phyloP scores from a whole-genome alignment of 345 rosid species.

The Hibiscus syriacus region DNA sequence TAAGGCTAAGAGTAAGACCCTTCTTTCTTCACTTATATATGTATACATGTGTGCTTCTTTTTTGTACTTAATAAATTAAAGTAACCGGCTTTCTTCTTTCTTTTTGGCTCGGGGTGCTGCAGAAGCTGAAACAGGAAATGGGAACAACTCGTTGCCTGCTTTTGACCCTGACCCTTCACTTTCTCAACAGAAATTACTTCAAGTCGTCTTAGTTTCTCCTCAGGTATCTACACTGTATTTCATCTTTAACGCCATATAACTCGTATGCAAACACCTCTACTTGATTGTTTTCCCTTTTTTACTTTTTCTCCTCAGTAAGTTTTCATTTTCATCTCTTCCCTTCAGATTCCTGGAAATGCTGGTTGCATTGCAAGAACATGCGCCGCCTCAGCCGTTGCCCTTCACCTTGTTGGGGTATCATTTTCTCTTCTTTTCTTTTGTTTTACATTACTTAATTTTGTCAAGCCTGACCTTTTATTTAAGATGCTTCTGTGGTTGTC shows the following conservation, averaged over 20 bases:
- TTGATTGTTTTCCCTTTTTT: background rate
- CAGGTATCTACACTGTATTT: conserved; percentile 40
- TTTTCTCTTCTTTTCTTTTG: background rate
- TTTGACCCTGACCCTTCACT: conserved; percentile 32
- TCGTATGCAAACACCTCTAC: background rate
- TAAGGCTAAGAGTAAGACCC: background rate
- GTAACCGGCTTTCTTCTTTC: background rate
- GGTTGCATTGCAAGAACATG: conserved; percentile 99
- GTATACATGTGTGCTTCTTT: background rate
- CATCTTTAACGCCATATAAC: background rate
- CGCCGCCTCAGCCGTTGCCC: conserved; percentile 81
- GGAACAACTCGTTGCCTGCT: conserved; percentile 26
- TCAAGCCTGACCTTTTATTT: background rate
- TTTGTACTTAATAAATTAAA: background rate
- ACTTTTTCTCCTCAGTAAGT: background rate
- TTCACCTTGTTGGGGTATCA: conserved; percentile 76
- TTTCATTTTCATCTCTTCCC: background rate
- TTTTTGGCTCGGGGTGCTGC: background rate
- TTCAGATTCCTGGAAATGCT: conserved; percentile 90
- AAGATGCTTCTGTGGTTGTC: conserved; percentile 12
- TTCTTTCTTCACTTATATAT: too few species aligned
- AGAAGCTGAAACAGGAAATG: conserved; percentile 38
- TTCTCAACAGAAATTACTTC: conserved; percentile 52
- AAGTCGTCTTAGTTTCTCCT: conserved; percentile 90
- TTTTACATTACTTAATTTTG: background rate